Percentiles rank a stretch among this genome's conserved stretches.
phyloP scores from a whole-genome alignment of 2,329 filamentous ascomycete genomes.

The Xylariaceae sp. region DNA sequence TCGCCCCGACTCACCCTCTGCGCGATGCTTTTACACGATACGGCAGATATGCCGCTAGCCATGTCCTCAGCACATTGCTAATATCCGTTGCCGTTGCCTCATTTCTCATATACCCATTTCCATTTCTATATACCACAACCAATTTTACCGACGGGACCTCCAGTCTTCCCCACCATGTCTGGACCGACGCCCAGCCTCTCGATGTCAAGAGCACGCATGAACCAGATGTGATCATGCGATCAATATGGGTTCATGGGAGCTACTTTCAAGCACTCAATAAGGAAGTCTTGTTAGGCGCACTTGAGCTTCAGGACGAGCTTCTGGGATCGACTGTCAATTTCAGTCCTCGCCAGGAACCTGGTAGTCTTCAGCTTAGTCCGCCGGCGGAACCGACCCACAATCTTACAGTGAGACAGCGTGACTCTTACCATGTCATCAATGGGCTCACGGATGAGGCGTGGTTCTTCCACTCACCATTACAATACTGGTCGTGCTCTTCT shows the following conservation, averaged over 20 bases:
- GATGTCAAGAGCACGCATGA: conserved; percentile 47
- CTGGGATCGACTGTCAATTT: conserved; percentile 61
- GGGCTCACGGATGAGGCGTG: conserved; percentile 62
- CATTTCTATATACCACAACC: conserved; percentile 70
- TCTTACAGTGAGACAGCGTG: conserved; percentile 46
- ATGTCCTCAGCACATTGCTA: conserved; percentile 72
- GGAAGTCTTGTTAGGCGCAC: conserved; percentile 62
- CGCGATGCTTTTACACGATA: conserved; percentile 65
- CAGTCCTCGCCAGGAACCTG: conserved; percentile 41
- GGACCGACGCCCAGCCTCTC: conserved; percentile 70
- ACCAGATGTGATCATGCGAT: conserved; percentile 77
- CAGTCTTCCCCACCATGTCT: conserved; percentile 74
- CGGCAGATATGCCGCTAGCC: conserved; percentile 66
- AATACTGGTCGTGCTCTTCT: conserved; percentile 73
- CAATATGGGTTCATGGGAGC: conserved; percentile 76
- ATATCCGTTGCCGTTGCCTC: conserved; percentile 70
- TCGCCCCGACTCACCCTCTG: conserved; percentile 63
- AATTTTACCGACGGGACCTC: conserved; percentile 70
- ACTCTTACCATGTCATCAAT: conserved; percentile 58
- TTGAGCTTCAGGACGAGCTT: conserved; percentile 68
- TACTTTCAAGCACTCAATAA: conserved; percentile 74
- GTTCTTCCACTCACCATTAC: conserved; percentile 79
- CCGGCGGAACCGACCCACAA: conserved; percentile 33
- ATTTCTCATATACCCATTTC: conserved; percentile 69
- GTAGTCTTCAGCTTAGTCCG: conserved; percentile 23